Conservation (phyloP, 2,329 filamentous ascomycete species). For the Emergomyces orientalis region DNA sequence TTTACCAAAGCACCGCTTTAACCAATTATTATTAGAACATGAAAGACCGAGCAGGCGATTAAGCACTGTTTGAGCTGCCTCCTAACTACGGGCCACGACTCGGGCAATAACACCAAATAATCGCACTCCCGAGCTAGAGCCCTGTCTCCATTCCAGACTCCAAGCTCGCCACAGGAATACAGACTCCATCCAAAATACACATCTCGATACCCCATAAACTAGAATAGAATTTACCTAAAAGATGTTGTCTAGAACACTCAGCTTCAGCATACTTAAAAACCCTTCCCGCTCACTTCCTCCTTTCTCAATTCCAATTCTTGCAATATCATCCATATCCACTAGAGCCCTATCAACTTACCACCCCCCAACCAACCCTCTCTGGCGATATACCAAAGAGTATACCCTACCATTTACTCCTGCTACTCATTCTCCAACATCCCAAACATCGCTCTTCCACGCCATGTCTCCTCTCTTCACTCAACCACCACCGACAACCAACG, state of each 20-base stretch:
- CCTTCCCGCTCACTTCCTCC: not conserved
- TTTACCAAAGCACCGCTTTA: not conserved
- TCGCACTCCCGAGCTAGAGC: not conserved
- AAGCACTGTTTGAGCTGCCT: not conserved
- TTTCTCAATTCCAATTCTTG: not conserved
- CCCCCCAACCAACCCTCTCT: too few species aligned
- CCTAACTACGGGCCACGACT: not conserved
- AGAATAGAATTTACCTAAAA: not conserved
- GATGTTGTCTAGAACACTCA: constrained; percentile 1
- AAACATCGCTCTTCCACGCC: not conserved
- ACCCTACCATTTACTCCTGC: not conserved
- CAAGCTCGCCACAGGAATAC: not conserved
- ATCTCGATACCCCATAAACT: not conserved
- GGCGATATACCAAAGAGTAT: not conserved
- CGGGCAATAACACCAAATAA: not conserved
- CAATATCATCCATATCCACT: not conserved
- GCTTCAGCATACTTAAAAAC: not conserved
- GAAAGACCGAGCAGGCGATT: not conserved
- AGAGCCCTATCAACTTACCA: not conserved
- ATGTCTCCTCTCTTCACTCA: constrained; percentile 2
- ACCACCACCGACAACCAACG: not conserved
- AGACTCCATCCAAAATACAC: not conserved
- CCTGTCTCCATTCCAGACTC: not conserved
- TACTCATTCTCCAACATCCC: not conserved
- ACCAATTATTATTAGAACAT: not conserved